Base-by-base conservation (phyloP, 108 stramenopile genomes). In the Pelagomonas calceolata region DNA sequence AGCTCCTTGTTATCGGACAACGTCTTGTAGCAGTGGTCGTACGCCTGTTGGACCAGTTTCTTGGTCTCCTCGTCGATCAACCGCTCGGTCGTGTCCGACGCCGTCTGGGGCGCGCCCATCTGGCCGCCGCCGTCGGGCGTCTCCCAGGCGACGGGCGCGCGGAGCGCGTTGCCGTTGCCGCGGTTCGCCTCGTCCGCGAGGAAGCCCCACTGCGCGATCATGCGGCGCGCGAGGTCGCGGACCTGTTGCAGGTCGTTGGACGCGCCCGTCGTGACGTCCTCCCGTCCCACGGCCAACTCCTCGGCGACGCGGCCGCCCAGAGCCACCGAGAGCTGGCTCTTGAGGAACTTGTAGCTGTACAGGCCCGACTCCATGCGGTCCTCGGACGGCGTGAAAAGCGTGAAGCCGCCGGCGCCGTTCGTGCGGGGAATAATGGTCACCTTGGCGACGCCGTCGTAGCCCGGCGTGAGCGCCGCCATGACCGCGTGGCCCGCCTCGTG, bases 361-460 rank as follows among this genome's bases (percentile, higher is more conserved):
- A 95, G 85, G 18, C 92, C 92, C 60, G 85, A 83, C 76, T 96
- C 95, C 33, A 97, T 71, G 69, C 93, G 90, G 30, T 85, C 85
- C 75, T 97, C 96, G 66, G 85, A 84, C 36, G 93, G 93, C 30
- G 90, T 81, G 81, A 93, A 95, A 83, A 93, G 90, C 43, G 96
- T 92, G 74, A 91, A 69, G 35, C 81, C 84, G 14, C 80, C 81
- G 17, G 81, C 79, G 29, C 84, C 84, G 67, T 75, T 78, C 17
- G 75, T 45, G 0, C 82, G 80, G 30, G 84, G 84, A 45, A 83
- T 76, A 66, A 85, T 85, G 17, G 84, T 83, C 65, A 82, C 78
- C 75, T 85, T 83, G 43, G 68, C 67, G 33, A 84, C 78, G 33
- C 36, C 76, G 76, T 84, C 83, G 67, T 79, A 79, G 73, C 79